Conservation (phyloP, 208 protist genomes). For the Acanthamoeba divionensis region DNA sequence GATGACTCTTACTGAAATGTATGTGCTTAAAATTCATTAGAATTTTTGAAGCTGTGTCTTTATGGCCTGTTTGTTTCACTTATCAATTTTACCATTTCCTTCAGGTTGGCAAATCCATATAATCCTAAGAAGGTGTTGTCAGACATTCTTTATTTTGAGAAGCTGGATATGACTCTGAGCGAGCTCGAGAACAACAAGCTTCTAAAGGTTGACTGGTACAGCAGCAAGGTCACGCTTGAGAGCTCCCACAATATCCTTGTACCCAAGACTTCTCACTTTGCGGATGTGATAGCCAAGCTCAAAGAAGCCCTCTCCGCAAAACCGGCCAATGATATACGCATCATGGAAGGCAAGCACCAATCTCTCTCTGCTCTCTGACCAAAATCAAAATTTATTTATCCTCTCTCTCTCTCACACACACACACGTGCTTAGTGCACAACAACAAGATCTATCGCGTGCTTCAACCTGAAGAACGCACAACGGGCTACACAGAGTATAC, state of each 20-base stretch:
- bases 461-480: background rate
- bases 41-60: no score
- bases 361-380: no score
- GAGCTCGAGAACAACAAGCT: constrained; percentile 50
- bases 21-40: no score
- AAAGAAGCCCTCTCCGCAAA: background rate
- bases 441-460: constrained; percentile 2
- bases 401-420: no score
- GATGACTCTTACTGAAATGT: constrained; percentile 29
- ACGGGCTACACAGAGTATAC: background rate
- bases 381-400: no score
- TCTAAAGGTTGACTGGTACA: constrained; percentile 27
- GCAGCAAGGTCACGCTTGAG: background rate
- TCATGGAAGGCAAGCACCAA: no score
- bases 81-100: no score
- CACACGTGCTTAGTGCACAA: no score
- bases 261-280: background rate
- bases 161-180: background rate
- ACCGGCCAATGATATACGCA: background rate
- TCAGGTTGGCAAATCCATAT: background rate
- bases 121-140: background rate
- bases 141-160: constrained; percentile 53
- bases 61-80: no score
- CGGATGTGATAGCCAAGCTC: constrained; percentile 1
- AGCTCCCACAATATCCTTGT: constrained; percentile 1